Base-by-base conservation (phyloP, 2,329 filamentous ascomycete species). In the Colletotrichum musae region DNA sequence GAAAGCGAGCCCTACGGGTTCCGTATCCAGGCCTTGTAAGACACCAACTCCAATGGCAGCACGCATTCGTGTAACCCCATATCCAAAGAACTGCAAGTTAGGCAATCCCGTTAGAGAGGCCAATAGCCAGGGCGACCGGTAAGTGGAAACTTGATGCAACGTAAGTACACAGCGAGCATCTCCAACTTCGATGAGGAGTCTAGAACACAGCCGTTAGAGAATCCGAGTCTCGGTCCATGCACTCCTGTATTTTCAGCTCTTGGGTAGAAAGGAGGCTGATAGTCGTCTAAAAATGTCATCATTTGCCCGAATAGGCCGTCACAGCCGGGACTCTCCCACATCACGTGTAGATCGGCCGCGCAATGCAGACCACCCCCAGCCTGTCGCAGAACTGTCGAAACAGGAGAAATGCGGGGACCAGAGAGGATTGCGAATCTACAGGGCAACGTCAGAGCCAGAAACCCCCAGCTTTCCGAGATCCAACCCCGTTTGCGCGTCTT, bases 341-440 rank as follows among this genome's bases (percentile, higher is more conserved):
- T 62, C 59, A 62, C 59, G 59, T 54, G 59, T 45, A 62, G 59
- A 53, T 62, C 50, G 59, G 59, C 59, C 59, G 59, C 59, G 59
- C 50, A 62, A 62, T 54, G 48, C 28, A 52, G 21, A 36, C 32
- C 32, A 36, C 48, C 48, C 50, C 24, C 18, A 6, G 39, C 54
- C 21, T 54, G 59, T 62, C 48, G 54, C 59, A 62, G 16, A 36
- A 45, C 21, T 43, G 59, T 54, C 50, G 50, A 62, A 54, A 62
- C 48, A 53, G 16, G 36, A 24, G 5, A 54, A n/a, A 21, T 62
- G 59, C 47, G 59, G 59, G 50, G 59, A 52, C 59, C 50, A 62
- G 26, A 47, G 59, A 62, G 48, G 36, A 62, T 62, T 47, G 36
- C 59, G 59, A 62, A 54, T 53, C 39, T 54, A 47, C 59, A 43